A percentile compares a stretch with the other conserved stretches of the same genome.
phyloP scores from a whole-genome alignment of 2,329 filamentous ascomycete species.

The Penicillium sp. region DNA sequence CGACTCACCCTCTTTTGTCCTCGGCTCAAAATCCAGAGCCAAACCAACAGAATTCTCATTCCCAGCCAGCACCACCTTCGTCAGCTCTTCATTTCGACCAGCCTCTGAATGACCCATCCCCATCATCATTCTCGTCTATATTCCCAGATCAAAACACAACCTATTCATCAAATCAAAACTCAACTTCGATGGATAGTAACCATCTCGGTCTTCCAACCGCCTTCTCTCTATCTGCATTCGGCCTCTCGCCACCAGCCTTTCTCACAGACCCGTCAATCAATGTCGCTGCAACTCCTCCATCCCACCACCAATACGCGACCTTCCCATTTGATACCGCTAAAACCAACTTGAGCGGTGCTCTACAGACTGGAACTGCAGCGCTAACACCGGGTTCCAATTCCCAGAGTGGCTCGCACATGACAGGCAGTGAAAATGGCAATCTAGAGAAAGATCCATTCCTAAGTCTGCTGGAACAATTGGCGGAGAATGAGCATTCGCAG shows the following conservation, averaged over 20 bases:
- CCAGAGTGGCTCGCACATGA: constrained; percentile 40
- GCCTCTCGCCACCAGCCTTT: constrained; percentile 31
- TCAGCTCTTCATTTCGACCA: constrained; percentile 16
- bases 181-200: constrained; percentile 18
- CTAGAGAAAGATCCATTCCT: constrained; percentile 78
- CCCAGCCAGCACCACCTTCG: constrained; percentile 8
- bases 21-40: constrained; percentile 10
- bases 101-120: constrained; percentile 10
- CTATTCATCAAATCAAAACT: constrained; percentile 6
- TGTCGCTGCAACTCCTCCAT: constrained; percentile 27
- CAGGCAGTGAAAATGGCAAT: constrained; percentile 28
- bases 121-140: constrained; percentile 15
- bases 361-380: constrained; percentile 12
- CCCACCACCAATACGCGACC: constrained; percentile 35
- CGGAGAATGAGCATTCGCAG: constrained; percentile 65
- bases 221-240: constrained; percentile 40
- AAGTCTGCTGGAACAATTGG: constrained; percentile 70
- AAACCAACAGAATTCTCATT: constrained; percentile 10
- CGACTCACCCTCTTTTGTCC: constrained; percentile 7
- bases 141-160: constrained; percentile 10
- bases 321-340: constrained; percentile 34
- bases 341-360: constrained; percentile 7
- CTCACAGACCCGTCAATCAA: constrained; percentile 25
- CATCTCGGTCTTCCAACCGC: constrained; percentile 27
- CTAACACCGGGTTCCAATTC: constrained; percentile 41